phyloP scores from a whole-genome alignment of 768 basidiomycete species.

The Termitomyces heimii region DNA sequence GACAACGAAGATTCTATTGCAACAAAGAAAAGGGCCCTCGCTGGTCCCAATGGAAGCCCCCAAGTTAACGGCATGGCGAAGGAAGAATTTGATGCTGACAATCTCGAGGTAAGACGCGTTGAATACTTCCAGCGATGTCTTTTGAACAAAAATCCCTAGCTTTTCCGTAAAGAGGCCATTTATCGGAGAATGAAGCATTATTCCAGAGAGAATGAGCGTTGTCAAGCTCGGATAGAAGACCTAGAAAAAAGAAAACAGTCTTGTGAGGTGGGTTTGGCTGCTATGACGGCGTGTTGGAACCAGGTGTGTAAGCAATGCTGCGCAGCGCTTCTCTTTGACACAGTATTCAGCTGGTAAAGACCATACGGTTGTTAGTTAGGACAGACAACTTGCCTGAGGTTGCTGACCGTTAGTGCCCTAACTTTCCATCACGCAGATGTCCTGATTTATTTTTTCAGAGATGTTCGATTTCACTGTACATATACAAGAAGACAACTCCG shows the following conservation, averaged over 20 bases:
- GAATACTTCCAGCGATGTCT: constrained; percentile 10
- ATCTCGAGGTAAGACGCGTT: constrained; percentile 52
- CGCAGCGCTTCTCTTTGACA: background rate
- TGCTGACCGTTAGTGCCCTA: constrained; percentile 29
- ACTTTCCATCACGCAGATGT: background rate
- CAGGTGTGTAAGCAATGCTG: constrained; percentile 42
- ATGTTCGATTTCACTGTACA: constrained; percentile 42
- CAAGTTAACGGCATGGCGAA: constrained; percentile 42
- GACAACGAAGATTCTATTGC: constrained; percentile 44
- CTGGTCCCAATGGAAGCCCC: constrained; percentile 45
- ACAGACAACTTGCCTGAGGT: constrained; percentile 42
- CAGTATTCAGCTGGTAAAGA: constrained; percentile 50
- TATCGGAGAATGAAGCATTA: constrained; percentile 83
- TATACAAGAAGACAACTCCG: constrained; percentile 28
- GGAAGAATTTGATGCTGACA: constrained; percentile 47
- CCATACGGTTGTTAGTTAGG: constrained; percentile 54
- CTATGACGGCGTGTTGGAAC: constrained; percentile 75
- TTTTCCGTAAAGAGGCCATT: constrained; percentile 84
- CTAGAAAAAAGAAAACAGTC: constrained; percentile 60
- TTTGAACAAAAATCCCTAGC: constrained; percentile 32
- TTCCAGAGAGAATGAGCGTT: constrained; percentile 66
- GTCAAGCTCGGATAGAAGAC: constrained; percentile 52
- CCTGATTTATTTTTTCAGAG: constrained; percentile 21
- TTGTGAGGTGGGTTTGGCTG: constrained; percentile 66
- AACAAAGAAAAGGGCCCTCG: constrained; percentile 53